A percentile compares a stretch with the other conserved stretches of the same genome.
Conservation (phyloP, 345 rosid species). For the Moricandia arvensis region DNA sequence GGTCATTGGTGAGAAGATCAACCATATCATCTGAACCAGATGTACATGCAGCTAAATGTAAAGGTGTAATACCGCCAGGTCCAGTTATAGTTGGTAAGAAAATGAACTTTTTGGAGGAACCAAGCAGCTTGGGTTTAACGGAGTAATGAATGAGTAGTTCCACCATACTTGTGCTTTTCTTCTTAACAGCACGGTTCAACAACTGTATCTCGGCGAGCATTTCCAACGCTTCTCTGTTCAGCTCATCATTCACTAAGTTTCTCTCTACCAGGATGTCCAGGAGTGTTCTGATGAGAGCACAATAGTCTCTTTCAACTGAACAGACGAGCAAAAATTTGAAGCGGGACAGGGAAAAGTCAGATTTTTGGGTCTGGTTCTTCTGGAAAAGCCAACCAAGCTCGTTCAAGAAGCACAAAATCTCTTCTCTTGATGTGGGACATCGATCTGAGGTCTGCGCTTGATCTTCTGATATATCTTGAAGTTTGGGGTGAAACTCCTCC, state of each 20-base stretch:
- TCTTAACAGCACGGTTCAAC: slow-evolving; percentile 31
- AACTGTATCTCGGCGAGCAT: slow-evolving; percentile 64
- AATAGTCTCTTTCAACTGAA: slow-evolving; percentile 70
- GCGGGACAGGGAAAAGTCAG: slow-evolving; percentile 51
- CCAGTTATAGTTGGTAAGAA: too few relatives aligned
- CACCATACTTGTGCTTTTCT: too few relatives aligned
- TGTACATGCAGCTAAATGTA: slow-evolving; percentile 80
- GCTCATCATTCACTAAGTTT: slow-evolving; percentile 41
- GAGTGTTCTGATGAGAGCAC: slow-evolving; percentile 54
- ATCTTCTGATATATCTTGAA: slow-evolving; percentile 44
- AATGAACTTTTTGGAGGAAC: too few relatives aligned
- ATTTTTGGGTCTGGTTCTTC: slow-evolving; percentile 39
- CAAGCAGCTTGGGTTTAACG: too few relatives aligned
- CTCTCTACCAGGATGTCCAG: slow-evolving; percentile 61
- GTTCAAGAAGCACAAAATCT: slow-evolving; percentile 64
- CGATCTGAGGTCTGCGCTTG: slow-evolving; percentile 37
- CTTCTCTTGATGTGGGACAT: slow-evolving; percentile 55
- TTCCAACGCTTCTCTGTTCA: slow-evolving; percentile 47
- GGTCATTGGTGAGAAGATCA: too few relatives aligned
- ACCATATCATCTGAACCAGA: slow-evolving; percentile 42
- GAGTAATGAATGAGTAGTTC: too few relatives aligned
- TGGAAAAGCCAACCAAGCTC: slow-evolving; percentile 96
- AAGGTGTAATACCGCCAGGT: slow-evolving; percentile 38
- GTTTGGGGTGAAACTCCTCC: slow-evolving; percentile 51
- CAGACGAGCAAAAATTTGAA: slow-evolving; percentile 67